phyloP scores from a whole-genome alignment of 305 asterid genomes.

The Fraxinus baroniana region DNA sequence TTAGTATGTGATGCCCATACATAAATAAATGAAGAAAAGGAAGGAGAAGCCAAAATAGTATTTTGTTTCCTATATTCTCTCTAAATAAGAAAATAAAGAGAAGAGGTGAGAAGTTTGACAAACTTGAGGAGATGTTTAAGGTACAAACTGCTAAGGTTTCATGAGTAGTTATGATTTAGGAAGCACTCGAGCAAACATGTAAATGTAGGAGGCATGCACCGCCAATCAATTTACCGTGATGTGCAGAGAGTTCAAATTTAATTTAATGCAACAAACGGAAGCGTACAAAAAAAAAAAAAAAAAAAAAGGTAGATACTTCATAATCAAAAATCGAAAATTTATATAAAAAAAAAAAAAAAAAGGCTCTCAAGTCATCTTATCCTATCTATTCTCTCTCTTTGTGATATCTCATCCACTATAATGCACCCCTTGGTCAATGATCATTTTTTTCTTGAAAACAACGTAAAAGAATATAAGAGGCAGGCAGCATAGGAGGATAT shows the following conservation, averaged over 20 bases:
- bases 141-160: background rate
- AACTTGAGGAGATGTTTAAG: background rate
- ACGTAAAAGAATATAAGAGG: background rate
- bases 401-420: background rate
- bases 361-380: background rate
- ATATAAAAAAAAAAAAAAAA: too few species aligned
- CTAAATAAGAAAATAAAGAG: background rate
- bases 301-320: too few species aligned
- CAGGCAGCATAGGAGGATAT: background rate
- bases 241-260: background rate
- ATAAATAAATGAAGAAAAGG: background rate
- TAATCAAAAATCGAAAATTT: too few species aligned
- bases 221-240: background rate
- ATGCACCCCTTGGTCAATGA: background rate
- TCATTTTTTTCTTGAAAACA: background rate
- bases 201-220: background rate
- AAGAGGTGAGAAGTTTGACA: background rate
- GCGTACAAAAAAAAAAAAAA: too few species aligned
- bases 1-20: background rate
- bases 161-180: background rate
- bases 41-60: background rate
- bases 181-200: background rate
- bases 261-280: background rate
- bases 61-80: background rate
- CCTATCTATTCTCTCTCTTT: background rate